Base-by-base conservation (phyloP, 2,329 filamentous ascomycete genomes). In the Dendrostoma leiphaemia region DNA sequence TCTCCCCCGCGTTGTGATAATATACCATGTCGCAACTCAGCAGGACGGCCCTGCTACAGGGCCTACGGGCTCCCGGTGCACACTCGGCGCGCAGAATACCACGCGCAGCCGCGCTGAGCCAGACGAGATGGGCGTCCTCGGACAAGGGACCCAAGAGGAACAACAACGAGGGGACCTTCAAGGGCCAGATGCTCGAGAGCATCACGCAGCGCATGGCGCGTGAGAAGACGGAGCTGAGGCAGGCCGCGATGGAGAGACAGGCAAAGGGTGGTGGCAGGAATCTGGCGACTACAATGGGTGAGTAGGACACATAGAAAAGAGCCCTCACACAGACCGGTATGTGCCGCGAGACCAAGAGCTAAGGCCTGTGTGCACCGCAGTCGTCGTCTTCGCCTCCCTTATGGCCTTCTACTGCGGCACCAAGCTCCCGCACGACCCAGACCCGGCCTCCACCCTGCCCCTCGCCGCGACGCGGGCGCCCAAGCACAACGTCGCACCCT, bases 371-470 rank as follows among this genome's bases (percentile, higher is more conserved):
- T n/a, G 37, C 29, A n/a, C 10, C 31, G 9, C 29, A 83, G 81
- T 81, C 61, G 71, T 84, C 58, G 65, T 84, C 45, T 76, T 75
- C 48, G 74, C 80, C 44, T 72, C 80, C 44, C 70, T 72, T 31
- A 70, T 74, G 54, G 76, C 79, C 56, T 89, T 84, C 69, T 84
- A 77, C 66, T 67, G 85, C 38, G 85, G 85, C 56, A 80, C 77
- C 19, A 74, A 78, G 62, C 77, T 75, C 62, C 78, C 78, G 29
- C 77, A 73, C 48, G 75, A 79, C 17, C 66, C 74, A 23, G 76
- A 80, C 31, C 71, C 78, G 10, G 66, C 69, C 31, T 88, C 85
- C 60, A 88, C 85, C 10, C 70, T 84, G 3, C 82, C 84, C 24
- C 76, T 88, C 7, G 67, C 68, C 57, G 74, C 77, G 48, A 73